Base-by-base conservation (phyloP, 1,284 basidiomycete genomes). In the Microbotryomycetes sp. region DNA sequence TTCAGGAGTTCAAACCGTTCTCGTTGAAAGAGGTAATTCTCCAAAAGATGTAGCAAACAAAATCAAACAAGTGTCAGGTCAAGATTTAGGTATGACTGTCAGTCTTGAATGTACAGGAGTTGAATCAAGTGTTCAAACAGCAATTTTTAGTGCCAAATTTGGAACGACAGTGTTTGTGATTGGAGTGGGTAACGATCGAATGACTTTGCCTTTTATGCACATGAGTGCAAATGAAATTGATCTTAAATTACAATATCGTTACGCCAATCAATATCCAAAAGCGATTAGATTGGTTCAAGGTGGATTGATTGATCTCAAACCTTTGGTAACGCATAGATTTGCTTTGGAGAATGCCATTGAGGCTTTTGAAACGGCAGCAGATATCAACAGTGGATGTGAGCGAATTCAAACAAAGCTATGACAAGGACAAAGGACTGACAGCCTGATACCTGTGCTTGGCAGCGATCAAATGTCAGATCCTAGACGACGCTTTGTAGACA, bases 311-410 rank as follows among this genome's bases (percentile, higher is more conserved):
- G 81, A 94, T 77, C 80, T 96, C 67, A 92, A 88, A 77, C 86
- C 89, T 15, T 81, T 97, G 46, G 88, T 96, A 56, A 91, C 92
- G 6, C 89, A 92, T 74, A 81, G 86, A 29, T 93, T 86, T 78
- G 74, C 80, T 22, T 86, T 94, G 70, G 81, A 85, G 49, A 77
- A 88, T 47, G 89, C 90, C 25, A 79, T 84, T 52, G 79, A 81
- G 61, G 92, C 92, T 4, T 93, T 97, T 81, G 79, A 88, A 65
- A 83, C 85, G 16, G 88, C 87, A 22, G 82, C 82, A 46, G 80
- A 84, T 61, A 85, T 89, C 67, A 86, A 19, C 2, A 26, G 53
- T 15, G 61, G 61, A 30, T 52, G 61, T 57, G 42, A 25, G 51
- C 46, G 1, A 42, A 12, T 30, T 19, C 23, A n/a, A n/a, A n/a